Conservation (phyloP, 2,329 filamentous ascomycete genomes). For the Monosporascus sp. region DNA sequence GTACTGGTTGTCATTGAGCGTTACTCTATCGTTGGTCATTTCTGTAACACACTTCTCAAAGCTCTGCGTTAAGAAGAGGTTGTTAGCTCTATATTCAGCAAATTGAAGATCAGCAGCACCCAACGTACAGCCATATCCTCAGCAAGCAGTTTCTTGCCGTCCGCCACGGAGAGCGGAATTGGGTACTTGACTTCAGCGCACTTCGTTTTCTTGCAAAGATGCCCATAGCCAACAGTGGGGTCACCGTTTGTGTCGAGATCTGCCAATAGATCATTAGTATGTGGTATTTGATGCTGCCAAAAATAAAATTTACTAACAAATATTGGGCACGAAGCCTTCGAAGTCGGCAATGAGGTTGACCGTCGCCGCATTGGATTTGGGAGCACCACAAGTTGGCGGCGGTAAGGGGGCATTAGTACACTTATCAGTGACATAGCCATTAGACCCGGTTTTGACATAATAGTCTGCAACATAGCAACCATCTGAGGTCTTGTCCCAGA, state of each 20-base stretch:
- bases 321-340: slow-evolving; percentile 39
- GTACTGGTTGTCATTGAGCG: slow-evolving; percentile 45
- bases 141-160: slow-evolving; percentile 34
- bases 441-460: too few relatives aligned
- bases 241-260: slow-evolving; percentile 9
- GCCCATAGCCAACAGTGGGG: slow-evolving; percentile 46
- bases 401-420: too few relatives aligned
- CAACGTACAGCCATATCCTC: slow-evolving; percentile 20
- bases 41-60: slow-evolving; percentile 2
- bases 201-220: slow-evolving; percentile 34
- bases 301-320: not conserved
- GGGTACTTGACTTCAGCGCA: slow-evolving; percentile 41
- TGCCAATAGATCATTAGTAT: not conserved
- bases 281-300: too few relatives aligned
- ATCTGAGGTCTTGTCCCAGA: too few relatives aligned
- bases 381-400: too few relatives aligned
- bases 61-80: too few relatives aligned
- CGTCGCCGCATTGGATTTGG: slow-evolving; percentile 29
- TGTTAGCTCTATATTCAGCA: slow-evolving; percentile 16
- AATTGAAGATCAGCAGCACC: not conserved
- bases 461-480: too few relatives aligned
- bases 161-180: slow-evolving; percentile 36
- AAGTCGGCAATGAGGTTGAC: slow-evolving; percentile 62
- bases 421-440: too few relatives aligned
- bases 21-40: slow-evolving; percentile 28